phyloP scores from a whole-genome alignment of 2,329 filamentous ascomycete genomes.

The Hypomyces perniciosus region DNA sequence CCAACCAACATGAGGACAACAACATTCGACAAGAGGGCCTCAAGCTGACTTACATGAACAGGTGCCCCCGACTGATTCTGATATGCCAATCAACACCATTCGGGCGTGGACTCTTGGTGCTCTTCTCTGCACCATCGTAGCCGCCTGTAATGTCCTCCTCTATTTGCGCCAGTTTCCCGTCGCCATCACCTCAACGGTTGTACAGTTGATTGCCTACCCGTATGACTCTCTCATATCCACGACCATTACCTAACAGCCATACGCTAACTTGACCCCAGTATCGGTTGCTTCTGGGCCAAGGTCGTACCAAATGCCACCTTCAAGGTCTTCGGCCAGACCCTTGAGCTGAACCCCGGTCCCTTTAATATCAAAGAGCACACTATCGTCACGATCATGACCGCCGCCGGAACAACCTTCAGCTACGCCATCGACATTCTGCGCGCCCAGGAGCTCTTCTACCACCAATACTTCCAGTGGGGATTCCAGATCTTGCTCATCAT shows the following conservation, averaged over 20 bases:
- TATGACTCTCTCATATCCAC: background rate
- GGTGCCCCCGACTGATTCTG: conserved; percentile 36
- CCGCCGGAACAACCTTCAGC: conserved; percentile 23
- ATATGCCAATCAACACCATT: conserved; percentile 49
- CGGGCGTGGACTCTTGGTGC: conserved; percentile 54
- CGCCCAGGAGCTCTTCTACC: conserved; percentile 38
- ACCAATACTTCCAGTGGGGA: conserved; percentile 46
- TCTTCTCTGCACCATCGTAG: conserved; percentile 49
- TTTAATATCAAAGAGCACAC: conserved; percentile 31
- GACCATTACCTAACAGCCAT: background rate
- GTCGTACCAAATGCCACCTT: conserved; percentile 35
- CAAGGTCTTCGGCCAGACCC: conserved; percentile 35
- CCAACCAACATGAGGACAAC: background rate
- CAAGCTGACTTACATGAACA: background rate
- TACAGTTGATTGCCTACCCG: conserved; percentile 48
- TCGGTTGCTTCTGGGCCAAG: conserved; percentile 36
- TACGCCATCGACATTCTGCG: conserved; percentile 33
- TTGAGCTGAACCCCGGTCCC: conserved; percentile 40
- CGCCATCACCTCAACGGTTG: conserved; percentile 44
- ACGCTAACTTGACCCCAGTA: conserved; percentile 8
- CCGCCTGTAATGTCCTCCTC: conserved; percentile 49
- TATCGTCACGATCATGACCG: conserved; percentile 44
- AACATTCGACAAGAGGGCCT: background rate
- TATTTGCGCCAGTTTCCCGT: conserved; percentile 41
- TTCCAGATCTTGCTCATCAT: conserved; percentile 54